phyloP scores from a whole-genome alignment of 202 grass and related monocot genomes.

The Miscanthus sacchariflorus region DNA sequence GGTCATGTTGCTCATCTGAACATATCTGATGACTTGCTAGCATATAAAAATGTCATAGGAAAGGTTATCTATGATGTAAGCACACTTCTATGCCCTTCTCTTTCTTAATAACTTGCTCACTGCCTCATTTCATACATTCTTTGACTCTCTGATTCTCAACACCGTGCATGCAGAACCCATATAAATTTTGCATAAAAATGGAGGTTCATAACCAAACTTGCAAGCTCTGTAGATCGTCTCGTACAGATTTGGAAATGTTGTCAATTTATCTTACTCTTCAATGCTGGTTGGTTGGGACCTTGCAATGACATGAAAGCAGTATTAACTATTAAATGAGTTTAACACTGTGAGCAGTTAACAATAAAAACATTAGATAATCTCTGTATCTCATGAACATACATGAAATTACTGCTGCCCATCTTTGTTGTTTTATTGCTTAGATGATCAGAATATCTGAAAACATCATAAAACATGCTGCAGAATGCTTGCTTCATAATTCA shows the following conservation, averaged over 20 bases:
- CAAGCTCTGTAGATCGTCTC: background rate
- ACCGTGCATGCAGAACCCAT: background rate
- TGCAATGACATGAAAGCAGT: slow-evolving; percentile 21
- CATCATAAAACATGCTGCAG: background rate
- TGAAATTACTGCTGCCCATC: background rate
- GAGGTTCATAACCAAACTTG: background rate
- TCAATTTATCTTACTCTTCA: background rate
- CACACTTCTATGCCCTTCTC: background rate
- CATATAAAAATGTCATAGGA: slow-evolving; percentile 85
- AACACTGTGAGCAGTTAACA: background rate
- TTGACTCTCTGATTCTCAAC: background rate
- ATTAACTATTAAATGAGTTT: slow-evolving; percentile 31
- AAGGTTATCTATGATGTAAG: slow-evolving; percentile 99
- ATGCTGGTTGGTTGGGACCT: background rate
- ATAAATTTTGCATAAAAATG: slow-evolving; percentile 5
- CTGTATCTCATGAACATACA: background rate
- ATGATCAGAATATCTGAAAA: slow-evolving; percentile 17
- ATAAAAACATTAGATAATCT: background rate
- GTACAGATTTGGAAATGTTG: background rate
- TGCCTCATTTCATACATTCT: background rate
- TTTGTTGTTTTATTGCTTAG: slow-evolving; percentile 27
- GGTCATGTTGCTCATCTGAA: slow-evolving; percentile 99
- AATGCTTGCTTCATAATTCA: slow-evolving; percentile 23
- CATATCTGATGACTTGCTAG: slow-evolving; percentile 81
- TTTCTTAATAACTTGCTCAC: slow-evolving; percentile 27